Base-by-base conservation (phyloP, 2,329 filamentous ascomycete species). In the Xylariaceae sp. region DNA sequence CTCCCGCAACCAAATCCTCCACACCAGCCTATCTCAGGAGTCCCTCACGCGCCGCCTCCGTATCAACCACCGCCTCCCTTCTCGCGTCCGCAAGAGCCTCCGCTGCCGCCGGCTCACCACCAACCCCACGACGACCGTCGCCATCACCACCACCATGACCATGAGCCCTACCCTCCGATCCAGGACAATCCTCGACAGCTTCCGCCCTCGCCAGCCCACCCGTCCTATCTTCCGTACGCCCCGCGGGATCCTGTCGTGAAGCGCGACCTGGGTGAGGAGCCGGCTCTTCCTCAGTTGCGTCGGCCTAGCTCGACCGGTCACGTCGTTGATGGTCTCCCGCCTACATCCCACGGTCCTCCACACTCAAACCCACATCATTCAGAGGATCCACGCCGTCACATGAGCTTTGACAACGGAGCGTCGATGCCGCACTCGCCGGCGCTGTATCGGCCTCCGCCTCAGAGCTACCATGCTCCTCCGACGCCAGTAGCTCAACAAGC, bases 131-230 rank as follows among this genome's bases (percentile, higher is more conserved):
- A 83, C 65, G 80, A 84, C 63, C 81, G 81, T 69, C 80, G 81
- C 62, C 78, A 80, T 63, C 79, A 80, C 64, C 77, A 80, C 63
- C 77, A 80, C 64, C 77, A 81, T 79, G 81, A 83, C 47, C 78
- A 75, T 70, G 81, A 82, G 61, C 73, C 75, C 50, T 81, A 78
- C 65, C 73, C 78, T 66, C 76, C 78, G 59, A 78, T 81, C 71
- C 81, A 81, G 70, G 81, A 84, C 65, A 78, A 76, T 46, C 77
- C 78, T 62, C 73, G 75, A 68, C 74, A 73, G 63, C 72, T 71
- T 49, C 74, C 75, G 60, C 74, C 74, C 52, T 76, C 76, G 44
- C 75, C 76, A 59, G 74, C 75, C 57, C 77, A 77, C 62, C 69
- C 72, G 42, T 64, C 70, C 20, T 79, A 77, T 64, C 69, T 74